Base-by-base conservation (phyloP, 495 filamentous ascomycete genomes). In the Neurospora terricola region DNA sequence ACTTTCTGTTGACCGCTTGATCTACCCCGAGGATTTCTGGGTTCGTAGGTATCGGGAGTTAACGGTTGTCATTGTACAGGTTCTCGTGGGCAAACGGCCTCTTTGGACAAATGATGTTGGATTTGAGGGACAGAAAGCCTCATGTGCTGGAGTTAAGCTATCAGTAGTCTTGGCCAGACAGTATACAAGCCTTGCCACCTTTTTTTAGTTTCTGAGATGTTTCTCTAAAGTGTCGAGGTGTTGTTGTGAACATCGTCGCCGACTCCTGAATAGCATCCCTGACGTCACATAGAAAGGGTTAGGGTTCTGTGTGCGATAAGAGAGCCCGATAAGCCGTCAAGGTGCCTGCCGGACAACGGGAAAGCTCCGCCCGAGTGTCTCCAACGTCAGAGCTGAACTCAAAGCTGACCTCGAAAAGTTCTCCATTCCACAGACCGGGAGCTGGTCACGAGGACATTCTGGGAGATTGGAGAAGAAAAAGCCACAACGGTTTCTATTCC, bases 61-160 rank as follows among this genome's bases (percentile, higher is more conserved):
- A 12, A 38, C 23, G 54, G 39, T 39, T 38, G 18, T 40, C n/a
- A 45, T 36, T 0, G 48, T 16, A n/a, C 36, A 83, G 84, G 83
- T 85, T 89, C 72, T 88, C 87, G 0, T 88, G 87, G 87, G 86
- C 87, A 27, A 89, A 90, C 72, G 87, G 88, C 18, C 77, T 89
- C 69, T 89, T 88, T 74, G 87, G 87, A 2, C 86, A 88, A 76
- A 86, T 86, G 83, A 82, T 89, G 69, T 76, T 90, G 39, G 83
- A 83, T 73, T 76, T 90, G 42, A 82, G 84, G 59, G 77, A 83
- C 45, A 80, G 85, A 69, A 87, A 84, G 78, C 87, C 85, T 62
- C 72, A 83, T 71, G 48, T 89, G 69, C 78, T 81, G 36, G 73
- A 69, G 38, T 78, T 75, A 42, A 81, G 76, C 75, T 80, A 80